Base-by-base conservation (phyloP, 768 basidiomycete genomes). In the Termitomyces sp. region DNA sequence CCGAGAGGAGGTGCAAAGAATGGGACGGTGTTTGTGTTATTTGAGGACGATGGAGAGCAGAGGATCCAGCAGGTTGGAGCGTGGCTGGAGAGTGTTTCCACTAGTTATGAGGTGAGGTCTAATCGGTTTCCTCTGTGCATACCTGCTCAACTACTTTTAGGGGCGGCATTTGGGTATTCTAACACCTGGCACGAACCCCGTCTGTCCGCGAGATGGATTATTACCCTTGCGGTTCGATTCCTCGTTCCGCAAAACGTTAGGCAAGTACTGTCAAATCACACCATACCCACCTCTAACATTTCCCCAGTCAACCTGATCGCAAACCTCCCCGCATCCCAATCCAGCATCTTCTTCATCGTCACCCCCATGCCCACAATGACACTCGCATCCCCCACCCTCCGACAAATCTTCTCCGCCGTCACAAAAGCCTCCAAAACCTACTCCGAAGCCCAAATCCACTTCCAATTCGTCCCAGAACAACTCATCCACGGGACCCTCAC, bases 391-490 rank as follows among this genome's bases (percentile, higher is more conserved):
- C 79, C 82, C 13, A 66, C 79, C 18, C 79, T 91, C n/a, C 83
- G 89, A 18, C 84, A 88, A 64, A 72, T 90, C 27, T 77, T 89
- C 50, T 82, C 81, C 7, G 77, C 84, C 3, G 70, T 85, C 57
- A 84, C 82, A 61, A 85, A 85, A 56, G 69, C 79, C 3, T 65
- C 76, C 52, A 81, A 79, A 66, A 68, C 74, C 12, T 73, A 75
- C 45, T 60, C 70, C n/a, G 65, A 77, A 12, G 74, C 76, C 22
- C 81, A 82, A 48, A 74, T 88, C 16, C 73, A 87, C 27, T 81
- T 90, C 55, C 88, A 94, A 53, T 81, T 92, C 58, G 73, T 94
- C 41, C 88, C 91, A 3, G 86, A 91, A 57, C 73, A 80, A 31
- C 70, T 81, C 41, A 70, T 89, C 22, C 66, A 77, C 41, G 74